Conservation (phyloP, 2,329 filamentous ascomycete genomes). For the Colletotrichum lupini region DNA sequence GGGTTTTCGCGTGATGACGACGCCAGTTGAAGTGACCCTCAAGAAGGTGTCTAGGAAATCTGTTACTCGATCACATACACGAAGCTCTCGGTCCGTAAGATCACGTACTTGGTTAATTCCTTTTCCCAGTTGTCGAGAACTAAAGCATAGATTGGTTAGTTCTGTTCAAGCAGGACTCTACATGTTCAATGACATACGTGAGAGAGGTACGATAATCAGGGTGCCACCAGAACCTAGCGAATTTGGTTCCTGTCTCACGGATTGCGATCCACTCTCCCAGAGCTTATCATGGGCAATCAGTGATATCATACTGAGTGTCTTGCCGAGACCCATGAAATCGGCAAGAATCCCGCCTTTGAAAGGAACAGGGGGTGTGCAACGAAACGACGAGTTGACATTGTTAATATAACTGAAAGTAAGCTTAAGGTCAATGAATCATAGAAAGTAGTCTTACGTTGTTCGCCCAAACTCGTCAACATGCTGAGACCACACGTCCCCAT, state of each 20-base stretch:
- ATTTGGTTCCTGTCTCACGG: rapidly evolving
- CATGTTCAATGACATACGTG: not conserved
- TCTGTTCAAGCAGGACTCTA: not conserved
- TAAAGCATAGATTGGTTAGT: not conserved
- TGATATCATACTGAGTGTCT: not conserved
- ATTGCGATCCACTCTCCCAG: not conserved
- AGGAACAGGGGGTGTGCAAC: not conserved
- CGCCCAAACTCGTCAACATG: not conserved
- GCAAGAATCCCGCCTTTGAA: not conserved
- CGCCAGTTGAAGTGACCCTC: not conserved
- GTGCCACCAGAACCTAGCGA: not conserved
- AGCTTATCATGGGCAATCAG: not conserved
- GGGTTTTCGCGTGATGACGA: not conserved
- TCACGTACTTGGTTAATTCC: not conserved
- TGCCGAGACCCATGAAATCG: not conserved
- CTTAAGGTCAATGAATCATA: not conserved
- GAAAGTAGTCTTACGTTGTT: not conserved
- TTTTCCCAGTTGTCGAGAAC: not conserved
- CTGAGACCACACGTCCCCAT: not conserved
- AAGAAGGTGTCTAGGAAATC: not conserved
- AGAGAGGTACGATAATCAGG: not conserved
- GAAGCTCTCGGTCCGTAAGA: not conserved
- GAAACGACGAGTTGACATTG: not conserved
- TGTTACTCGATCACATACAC: not conserved
- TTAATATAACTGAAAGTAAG: not conserved